These are phyloP conservation scores for Leccinum pachyderme DNA, from an alignment of 1,284 basidiomycete genomes.

Conservation along the genomic window DNA sequence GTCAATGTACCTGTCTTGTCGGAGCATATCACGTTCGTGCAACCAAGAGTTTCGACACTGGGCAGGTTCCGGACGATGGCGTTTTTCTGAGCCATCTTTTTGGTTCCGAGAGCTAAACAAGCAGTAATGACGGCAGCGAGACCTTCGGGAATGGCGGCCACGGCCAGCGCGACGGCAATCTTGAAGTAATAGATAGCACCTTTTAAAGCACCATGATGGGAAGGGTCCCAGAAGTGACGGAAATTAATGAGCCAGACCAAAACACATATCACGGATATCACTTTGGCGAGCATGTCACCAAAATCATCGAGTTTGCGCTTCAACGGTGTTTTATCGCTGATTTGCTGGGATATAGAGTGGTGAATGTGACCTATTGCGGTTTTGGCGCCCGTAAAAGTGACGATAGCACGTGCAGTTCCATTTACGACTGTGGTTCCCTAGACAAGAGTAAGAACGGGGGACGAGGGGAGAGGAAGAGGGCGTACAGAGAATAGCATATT, in stretches of 20 bases:
- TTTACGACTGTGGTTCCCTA: slow-evolving; percentile 94
- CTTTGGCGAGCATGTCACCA: slow-evolving; percentile 93
- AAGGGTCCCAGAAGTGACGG: slow-evolving; percentile 90
- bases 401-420: slow-evolving; percentile 81
- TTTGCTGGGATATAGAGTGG: slow-evolving; percentile 87
- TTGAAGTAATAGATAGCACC: slow-evolving; percentile 98
- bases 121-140: slow-evolving; percentile 95
- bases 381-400: slow-evolving; percentile 79
- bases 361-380: slow-evolving; percentile 96
- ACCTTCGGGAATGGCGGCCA: slow-evolving; percentile 95
- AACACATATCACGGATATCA: slow-evolving; percentile 92
- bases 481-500: slow-evolving; percentile 89
- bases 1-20: slow-evolving; percentile 97
- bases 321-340: slow-evolving; percentile 89
- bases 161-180: slow-evolving; percentile 94
- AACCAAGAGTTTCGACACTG: slow-evolving; percentile 94
- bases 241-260: slow-evolving; percentile 96
- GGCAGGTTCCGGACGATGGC: slow-evolving; percentile 95
- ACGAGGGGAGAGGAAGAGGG: not conserved
- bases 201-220: slow-evolving; percentile 85
- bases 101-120: slow-evolving; percentile 92
- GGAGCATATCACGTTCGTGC: slow-evolving; percentile 95
- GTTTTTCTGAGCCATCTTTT: slow-evolving; percentile 98
- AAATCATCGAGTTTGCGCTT: slow-evolving; percentile 97
- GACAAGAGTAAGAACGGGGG: slow-evolving; percentile 1